Evolutionary conservation across 352 stramenopile species (phyloP).

Genomic region (Detonula confervacea): DNA sequence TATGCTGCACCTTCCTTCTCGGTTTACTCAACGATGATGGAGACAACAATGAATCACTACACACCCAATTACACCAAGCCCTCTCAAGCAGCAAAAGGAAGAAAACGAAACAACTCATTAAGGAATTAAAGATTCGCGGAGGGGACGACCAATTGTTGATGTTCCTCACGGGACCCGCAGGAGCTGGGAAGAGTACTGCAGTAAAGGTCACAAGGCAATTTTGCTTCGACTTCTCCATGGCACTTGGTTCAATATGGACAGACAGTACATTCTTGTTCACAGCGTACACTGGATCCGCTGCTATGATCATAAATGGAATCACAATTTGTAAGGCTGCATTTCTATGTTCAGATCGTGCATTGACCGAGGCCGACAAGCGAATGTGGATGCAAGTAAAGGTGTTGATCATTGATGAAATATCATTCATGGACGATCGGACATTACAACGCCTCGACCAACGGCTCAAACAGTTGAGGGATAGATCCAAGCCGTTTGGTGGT

Average conservation of each 20-base stretch:
- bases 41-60: neutral
- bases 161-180: constrained; percentile 36
- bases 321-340: constrained; percentile 2
- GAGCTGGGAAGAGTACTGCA: constrained; percentile 31
- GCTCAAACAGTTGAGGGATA: constrained; percentile 58
- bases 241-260: constrained; percentile 10
- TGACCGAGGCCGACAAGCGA: constrained; percentile 14
- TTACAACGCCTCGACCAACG: constrained; percentile 62
- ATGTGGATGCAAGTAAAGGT: neutral
- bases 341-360: neutral
- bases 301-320: constrained; percentile 3
- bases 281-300: constrained; percentile 33
- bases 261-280: constrained; percentile 36
- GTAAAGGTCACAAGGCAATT: constrained; percentile 11
- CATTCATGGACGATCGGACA: constrained; percentile 48
- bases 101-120: neutral
- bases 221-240: constrained; percentile 34
- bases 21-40: constrained; percentile 23
- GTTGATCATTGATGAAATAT: neutral
- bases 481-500: constrained; percentile 39
- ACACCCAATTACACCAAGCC: neutral
- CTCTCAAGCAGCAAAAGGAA: neutral
- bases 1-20: constrained; percentile 13
- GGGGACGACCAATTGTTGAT: constrained; percentile 26
- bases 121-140: constrained; percentile 20